Evolutionary conservation across 805 yeast genomes (phyloP).

Genomic region (Metschnikowia cubensis): DNA sequence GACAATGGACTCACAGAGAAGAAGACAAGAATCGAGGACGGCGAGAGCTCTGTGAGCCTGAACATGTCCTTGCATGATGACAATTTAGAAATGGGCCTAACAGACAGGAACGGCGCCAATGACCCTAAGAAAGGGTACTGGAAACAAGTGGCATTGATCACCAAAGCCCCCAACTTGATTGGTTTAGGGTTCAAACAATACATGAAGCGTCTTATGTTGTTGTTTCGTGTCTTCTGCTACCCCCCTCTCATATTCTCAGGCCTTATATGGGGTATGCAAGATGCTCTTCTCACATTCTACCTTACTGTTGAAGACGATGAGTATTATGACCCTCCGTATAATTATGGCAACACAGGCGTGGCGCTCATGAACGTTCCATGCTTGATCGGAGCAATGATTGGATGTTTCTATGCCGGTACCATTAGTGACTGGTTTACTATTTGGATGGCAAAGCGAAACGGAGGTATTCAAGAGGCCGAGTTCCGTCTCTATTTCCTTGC

Average conservation of each 20-base stretch:
- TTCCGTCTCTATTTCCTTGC: conserved; percentile 55
- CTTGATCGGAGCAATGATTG: conserved; percentile 60
- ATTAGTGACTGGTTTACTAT: conserved; percentile 57
- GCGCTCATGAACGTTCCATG: conserved; percentile 75
- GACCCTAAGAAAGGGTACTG: conserved; percentile 38
- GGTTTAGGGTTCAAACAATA: conserved; percentile 70
- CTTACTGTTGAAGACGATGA: conserved; percentile 67
- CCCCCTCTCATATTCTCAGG: conserved; percentile 67
- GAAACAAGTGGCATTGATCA: conserved; percentile 45
- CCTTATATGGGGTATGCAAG: conserved; percentile 78
- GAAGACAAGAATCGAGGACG: conserved; percentile 2
- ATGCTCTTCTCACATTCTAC: conserved; percentile 70
- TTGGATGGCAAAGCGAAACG: conserved; percentile 56
- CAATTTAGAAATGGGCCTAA: conserved; percentile 12
- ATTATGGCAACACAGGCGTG: conserved; percentile 60
- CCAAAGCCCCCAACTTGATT: conserved; percentile 54
- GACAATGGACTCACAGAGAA: neutral
- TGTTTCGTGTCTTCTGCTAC: conserved; percentile 54
- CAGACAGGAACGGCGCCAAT: conserved; percentile 36
- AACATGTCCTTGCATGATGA: conserved; percentile 13
- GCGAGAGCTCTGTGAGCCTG: conserved; percentile 11
- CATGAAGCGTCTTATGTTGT: conserved; percentile 44
- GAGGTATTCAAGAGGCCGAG: conserved; percentile 64
- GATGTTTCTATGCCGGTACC: conserved; percentile 62
- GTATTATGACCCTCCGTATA: conserved; percentile 64